These are phyloP conservation scores for Crithidia mellificae DNA, from an alignment of 208 protist genomes.

Conservation along the genomic window DNA sequence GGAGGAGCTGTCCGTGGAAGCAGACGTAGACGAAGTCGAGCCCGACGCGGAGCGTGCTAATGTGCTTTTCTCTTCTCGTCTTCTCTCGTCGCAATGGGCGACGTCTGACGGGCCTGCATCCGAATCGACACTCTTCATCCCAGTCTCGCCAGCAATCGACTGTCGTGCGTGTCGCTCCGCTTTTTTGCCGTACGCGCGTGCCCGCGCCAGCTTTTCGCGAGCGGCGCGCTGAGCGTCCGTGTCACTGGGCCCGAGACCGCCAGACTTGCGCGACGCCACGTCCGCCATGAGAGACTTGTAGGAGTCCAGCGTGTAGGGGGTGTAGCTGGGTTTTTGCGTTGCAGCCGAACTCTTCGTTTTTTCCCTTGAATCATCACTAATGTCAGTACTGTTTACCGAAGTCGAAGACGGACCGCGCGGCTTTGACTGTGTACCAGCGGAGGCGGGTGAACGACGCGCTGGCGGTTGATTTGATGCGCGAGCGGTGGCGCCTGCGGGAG, in stretches of 20 bases:
- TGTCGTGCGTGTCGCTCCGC: slow-evolving; percentile 39
- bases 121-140: no score
- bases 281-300: slow-evolving; percentile 73
- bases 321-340: slow-evolving; percentile 38
- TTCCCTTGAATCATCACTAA: no score
- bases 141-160: slow-evolving; percentile 7
- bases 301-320: slow-evolving; percentile 62
- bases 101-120: not conserved
- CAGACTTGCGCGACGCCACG: slow-evolving; percentile 37
- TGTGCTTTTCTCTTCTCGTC: not conserved
- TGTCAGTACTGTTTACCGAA: no score
- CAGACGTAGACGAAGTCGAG: no score
- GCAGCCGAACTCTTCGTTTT: no score
- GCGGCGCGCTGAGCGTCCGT: slow-evolving; percentile 78
- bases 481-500: no score
- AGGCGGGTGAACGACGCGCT: not conserved
- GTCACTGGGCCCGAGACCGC: slow-evolving; percentile 75
- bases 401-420: not conserved
- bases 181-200: slow-evolving; percentile 56
- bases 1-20: no score
- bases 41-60: no score
- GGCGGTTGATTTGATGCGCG: not conserved
- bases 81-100: not conserved
- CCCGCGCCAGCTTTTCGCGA: slow-evolving; percentile 43
- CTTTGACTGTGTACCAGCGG: slow-evolving; percentile 2